Evolutionary conservation across 805 yeast genomes (phyloP).

Genomic region (Kluyveromyces nonfermentans): DNA sequence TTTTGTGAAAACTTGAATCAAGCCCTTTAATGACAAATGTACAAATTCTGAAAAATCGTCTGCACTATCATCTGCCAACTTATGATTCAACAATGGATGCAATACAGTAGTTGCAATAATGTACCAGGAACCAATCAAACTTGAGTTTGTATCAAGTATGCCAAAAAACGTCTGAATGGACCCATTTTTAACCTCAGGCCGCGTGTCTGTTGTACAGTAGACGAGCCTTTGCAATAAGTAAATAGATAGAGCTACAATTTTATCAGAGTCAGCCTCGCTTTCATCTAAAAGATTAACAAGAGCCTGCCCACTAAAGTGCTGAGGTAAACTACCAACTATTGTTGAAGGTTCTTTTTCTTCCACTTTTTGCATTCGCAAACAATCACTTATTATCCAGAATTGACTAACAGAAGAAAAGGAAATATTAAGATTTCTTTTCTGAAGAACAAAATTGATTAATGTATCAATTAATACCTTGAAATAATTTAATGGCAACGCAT

Average conservation of each 20-base stretch:
- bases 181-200: slow-evolving; percentile 82
- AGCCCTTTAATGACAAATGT: slow-evolving; percentile 52
- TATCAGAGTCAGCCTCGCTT: background rate
- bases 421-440: slow-evolving; percentile 66
- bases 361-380: slow-evolving; percentile 31
- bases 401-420: slow-evolving; percentile 87
- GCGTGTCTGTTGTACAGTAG: slow-evolving; percentile 48
- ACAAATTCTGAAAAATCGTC: slow-evolving; percentile 54
- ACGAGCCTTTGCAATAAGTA: slow-evolving; percentile 55
- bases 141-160: slow-evolving; percentile 64
- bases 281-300: background rate
- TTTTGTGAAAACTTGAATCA: slow-evolving; percentile 50
- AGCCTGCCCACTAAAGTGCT: background rate
- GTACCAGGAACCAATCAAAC: slow-evolving; percentile 53
- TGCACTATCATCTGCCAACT: slow-evolving; percentile 19
- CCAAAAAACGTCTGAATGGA: slow-evolving; percentile 83
- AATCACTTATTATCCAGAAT: slow-evolving; percentile 87
- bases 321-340: background rate
- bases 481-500: slow-evolving; percentile 57
- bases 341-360: background rate
- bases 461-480: slow-evolving; percentile 61
- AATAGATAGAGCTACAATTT: slow-evolving; percentile 44
- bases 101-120: slow-evolving; percentile 58
- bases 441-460: slow-evolving; percentile 61
- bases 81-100: slow-evolving; percentile 35